These are phyloP conservation scores for Coemansia biformis DNA, from an alignment of 192 early-diverging fungal species.

Conservation along the genomic window DNA sequence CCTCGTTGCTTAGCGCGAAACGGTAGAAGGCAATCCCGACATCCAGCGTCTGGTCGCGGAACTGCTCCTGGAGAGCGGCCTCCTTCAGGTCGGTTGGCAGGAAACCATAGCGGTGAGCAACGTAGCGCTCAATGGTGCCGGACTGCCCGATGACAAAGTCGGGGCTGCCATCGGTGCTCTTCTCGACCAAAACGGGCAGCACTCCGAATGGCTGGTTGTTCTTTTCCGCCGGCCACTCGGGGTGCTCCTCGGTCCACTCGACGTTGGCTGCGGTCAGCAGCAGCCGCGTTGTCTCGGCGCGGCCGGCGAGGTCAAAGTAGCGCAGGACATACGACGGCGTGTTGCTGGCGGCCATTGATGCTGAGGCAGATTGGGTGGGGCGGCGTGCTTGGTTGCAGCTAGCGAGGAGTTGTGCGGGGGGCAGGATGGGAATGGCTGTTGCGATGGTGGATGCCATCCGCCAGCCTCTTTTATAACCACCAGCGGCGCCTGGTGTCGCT, in stretches of 20 bases:
- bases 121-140: constrained; percentile 51
- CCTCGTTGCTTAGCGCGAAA: too few relatives aligned
- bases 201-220: constrained; percentile 42
- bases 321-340: constrained; percentile 7
- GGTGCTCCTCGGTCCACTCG: constrained; percentile 40
- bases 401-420: too few relatives aligned
- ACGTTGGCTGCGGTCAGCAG: constrained; percentile 41
- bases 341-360: background rate
- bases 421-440: too few relatives aligned
- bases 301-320: constrained; percentile 22
- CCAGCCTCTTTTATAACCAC: too few relatives aligned
- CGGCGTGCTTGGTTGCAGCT: too few relatives aligned
- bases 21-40: too few relatives aligned
- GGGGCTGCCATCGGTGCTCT: constrained; percentile 13
- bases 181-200: constrained; percentile 50
- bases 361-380: background rate
- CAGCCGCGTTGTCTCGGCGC: constrained; percentile 19
- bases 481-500: too few relatives aligned
- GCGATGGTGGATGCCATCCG: too few relatives aligned
- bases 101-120: constrained; percentile 44
- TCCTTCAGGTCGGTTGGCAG: constrained; percentile 25
- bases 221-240: constrained; percentile 51
- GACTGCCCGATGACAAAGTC: constrained; percentile 38
- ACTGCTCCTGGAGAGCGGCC: constrained; percentile 29
- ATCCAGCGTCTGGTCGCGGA: constrained; percentile 13